Base-by-base conservation (phyloP, 176 grass and related monocot genomes). In the Phoenix dactylifera region DNA sequence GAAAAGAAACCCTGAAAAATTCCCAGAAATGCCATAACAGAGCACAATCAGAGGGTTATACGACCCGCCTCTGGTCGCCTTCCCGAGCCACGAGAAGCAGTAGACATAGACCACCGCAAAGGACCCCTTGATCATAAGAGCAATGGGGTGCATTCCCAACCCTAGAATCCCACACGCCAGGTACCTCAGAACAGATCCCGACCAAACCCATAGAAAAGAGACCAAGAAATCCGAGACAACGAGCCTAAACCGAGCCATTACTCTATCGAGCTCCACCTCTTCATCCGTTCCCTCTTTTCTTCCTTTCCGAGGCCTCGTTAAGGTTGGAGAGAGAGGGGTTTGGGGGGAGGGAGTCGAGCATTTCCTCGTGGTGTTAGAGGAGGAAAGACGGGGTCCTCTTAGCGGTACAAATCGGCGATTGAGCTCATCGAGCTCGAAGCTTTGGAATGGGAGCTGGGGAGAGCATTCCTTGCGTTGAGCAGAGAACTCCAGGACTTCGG, bases 21-120 rank as follows among this genome's bases (percentile, higher is more conserved):
- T 57, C 44, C 39, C 68, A 60, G 24, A 71, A 29, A 71, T 51
- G 7, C 35, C 68, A 60, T 60, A 51, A 24, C 68, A 60, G 39
- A 71, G 68, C 26, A 71, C 55, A 6, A 71, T 49, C 55, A 71
- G 49, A 51, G 68, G 68, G 29, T 71, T 71, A 52, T 71, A 71
- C 10, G 68, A 60, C 6, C 68, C 68, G n/a, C 68, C 68, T 12
- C 26, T 49, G 15, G 57, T 71, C 29, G 44, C 48, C 39, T 71
- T 60, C 7, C 68, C 56, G 15, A 71, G 23, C 55, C 20, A 57
- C 3, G 56, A 50, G 57, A 71, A 71, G 44, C 22, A 60, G 68
- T 69, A 58, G 6, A 69, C 14, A 17, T 49, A 69, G n/a, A 69
- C 18, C 30, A 69, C 30, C 1, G 67, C 54, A 4, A 69, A 3